Base-by-base conservation (phyloP, 768 basidiomycete genomes). In the Termitomyces sp. region DNA sequence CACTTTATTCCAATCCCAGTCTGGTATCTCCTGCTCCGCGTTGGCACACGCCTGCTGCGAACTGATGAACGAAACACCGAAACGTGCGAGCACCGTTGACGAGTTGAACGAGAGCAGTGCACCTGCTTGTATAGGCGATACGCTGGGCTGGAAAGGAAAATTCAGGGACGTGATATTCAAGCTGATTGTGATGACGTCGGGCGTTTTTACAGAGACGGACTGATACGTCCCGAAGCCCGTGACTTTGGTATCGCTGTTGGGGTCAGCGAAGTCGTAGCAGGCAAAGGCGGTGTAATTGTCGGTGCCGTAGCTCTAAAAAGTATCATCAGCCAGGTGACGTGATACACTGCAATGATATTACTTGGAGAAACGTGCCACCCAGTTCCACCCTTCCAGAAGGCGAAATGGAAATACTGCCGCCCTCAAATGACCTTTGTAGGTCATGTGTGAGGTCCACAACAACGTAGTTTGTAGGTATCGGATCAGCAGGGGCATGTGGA, bases 1-100 rank as follows among this genome's bases (percentile, higher is more conserved):
- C 2, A 81, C 73, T 5, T 59, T 61, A 48, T 76, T 72, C 71
- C 73, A 81, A 61, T 79, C 70, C 79, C 79, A 81, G 29, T 66
- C 65, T 42, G 70, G 74, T n/a, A 85, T 72, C 59, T 85, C 84
- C 45, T 66, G 70, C 60, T 85, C 81, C 0, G 83, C 83, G 61
- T 85, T 85, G 16, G 70, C 62, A 62, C 84, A 86, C 2, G 83
- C 85, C 62, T 82, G 81, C 13, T 74, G 75, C 8, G 75, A 57
- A 42, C 77, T 79, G 18, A 74, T 72, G 70, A 84, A 81, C 2
- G 84, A 85, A 13, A 85, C 72, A 20, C 84, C 84, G 42, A 85
- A 84, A 7, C 83, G 77, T 33, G 83, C 77, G 44, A 72, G 75
- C 37, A 85, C 69, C 6, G 66, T 65, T 16, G 65, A 64, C 3